These are phyloP conservation scores for Ophiostoma sp. DNA, from an alignment of 2,329 filamentous ascomycete genomes.

Conservation along the genomic window DNA sequence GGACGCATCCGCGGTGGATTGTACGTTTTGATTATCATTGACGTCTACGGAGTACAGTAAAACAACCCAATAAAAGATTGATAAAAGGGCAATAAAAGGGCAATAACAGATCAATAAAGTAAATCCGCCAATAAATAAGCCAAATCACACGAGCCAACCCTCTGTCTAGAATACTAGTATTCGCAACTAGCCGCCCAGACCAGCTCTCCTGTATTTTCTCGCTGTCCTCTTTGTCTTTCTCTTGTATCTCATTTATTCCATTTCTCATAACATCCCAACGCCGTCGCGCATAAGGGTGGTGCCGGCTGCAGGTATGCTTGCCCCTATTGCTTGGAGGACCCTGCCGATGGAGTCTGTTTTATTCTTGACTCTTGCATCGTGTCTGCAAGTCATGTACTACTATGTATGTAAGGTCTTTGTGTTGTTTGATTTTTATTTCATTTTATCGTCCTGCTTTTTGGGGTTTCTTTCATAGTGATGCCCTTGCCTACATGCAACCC, in stretches of 20 bases:
- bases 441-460: neutral
- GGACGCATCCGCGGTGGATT: neutral
- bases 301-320: constrained; percentile 10
- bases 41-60: neutral
- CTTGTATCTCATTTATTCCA: neutral
- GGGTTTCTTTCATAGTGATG: neutral
- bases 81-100: neutral
- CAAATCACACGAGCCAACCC: neutral
- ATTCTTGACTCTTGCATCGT: neutral
- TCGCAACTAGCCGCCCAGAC: neutral
- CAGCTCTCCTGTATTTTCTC: neutral
- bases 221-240: neutral
- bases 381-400: neutral
- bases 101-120: neutral
- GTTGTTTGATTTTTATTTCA: neutral
- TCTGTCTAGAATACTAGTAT: no score
- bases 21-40: neutral
- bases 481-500: neutral
- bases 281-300: constrained; percentile 9
- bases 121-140: neutral
- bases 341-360: neutral
- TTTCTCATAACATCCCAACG: constrained; percentile 4
- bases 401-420: neutral
- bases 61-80: neutral
- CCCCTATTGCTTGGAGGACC: neutral